Conservation (phyloP, 1,284 basidiomycete genomes). For the Agaricales sp. region DNA sequence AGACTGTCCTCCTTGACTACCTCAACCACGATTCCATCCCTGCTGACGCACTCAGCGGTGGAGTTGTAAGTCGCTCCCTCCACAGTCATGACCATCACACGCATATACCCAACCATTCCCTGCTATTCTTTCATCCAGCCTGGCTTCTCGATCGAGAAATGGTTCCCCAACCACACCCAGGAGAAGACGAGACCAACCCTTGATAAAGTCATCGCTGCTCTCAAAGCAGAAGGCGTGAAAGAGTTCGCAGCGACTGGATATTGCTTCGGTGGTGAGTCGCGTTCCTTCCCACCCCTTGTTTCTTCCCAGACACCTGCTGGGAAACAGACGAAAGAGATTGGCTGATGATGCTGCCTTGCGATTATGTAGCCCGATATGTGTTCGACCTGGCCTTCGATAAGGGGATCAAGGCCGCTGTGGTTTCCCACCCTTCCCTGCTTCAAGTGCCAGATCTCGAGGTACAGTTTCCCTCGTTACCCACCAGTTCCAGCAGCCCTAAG, state of each 20-base stretch:
- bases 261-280: conserved; percentile 17
- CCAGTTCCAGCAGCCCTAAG: too few species aligned
- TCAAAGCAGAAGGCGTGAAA: conserved; percentile 21
- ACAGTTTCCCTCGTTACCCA: too few species aligned
- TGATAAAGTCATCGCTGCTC: conserved; percentile 18
- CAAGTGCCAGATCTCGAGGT: conserved; percentile 5
- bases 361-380: conserved; percentile 3
- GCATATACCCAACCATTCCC: too few species aligned
- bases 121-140: too few species aligned
- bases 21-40: conserved; percentile 27
- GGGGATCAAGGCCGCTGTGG: not conserved
- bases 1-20: conserved; percentile 30
- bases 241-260: conserved; percentile 20
- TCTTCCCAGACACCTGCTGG: conserved; percentile 3
- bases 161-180: conserved; percentile 16
- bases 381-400: conserved; percentile 6
- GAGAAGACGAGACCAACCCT: conserved; percentile 16
- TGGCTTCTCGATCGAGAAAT: conserved; percentile 15
- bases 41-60: not conserved
- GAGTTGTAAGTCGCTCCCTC: too few species aligned
- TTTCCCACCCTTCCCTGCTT: conserved; percentile 3
- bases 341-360: too few species aligned
- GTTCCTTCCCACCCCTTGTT: too few species aligned
- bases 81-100: too few species aligned
- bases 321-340: not conserved